Conservation (phyloP, 352 stramenopile species). For the Phytophthora sansomeana region DNA sequence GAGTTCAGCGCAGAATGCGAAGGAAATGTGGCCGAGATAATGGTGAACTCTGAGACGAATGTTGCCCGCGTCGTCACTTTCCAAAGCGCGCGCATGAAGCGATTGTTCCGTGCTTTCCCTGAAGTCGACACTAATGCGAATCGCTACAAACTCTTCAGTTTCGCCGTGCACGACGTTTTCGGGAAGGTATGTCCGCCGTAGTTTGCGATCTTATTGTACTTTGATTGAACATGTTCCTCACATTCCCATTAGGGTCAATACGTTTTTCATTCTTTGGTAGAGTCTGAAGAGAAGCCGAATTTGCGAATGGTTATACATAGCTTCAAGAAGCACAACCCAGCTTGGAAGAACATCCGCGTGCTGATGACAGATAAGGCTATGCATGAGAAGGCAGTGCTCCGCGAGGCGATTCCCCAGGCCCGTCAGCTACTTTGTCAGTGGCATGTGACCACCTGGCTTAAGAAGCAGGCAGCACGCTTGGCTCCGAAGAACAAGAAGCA, state of each 20-base stretch:
- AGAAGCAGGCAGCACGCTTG: neutral
- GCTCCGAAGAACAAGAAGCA: neutral
- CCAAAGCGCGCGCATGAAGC: neutral
- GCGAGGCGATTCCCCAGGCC: neutral
- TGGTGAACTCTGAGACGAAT: neutral
- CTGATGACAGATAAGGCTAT: neutral
- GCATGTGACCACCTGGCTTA: neutral
- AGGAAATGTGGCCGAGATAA: neutral
- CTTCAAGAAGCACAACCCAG: neutral
- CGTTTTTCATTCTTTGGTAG: constrained; percentile 1
- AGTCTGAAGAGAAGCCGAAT: neutral
- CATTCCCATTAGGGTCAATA: neutral
- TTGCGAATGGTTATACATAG: neutral
- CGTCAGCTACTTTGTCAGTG: neutral
- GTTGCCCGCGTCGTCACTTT: neutral
- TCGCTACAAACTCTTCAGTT: neutral
- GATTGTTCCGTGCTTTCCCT: neutral
- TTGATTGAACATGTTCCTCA: neutral
- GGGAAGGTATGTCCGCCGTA: neutral
- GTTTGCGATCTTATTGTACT: too few species aligned
- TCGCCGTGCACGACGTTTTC: neutral
- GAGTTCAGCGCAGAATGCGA: neutral
- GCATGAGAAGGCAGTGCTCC: neutral
- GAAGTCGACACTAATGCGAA: neutral
- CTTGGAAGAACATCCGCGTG: neutral